Percentiles rank a stretch among this genome's conserved stretches.
Evolutionary conservation across 257 asterid genomes (phyloP).

Genomic region (Solanum dulcamara): DNA sequence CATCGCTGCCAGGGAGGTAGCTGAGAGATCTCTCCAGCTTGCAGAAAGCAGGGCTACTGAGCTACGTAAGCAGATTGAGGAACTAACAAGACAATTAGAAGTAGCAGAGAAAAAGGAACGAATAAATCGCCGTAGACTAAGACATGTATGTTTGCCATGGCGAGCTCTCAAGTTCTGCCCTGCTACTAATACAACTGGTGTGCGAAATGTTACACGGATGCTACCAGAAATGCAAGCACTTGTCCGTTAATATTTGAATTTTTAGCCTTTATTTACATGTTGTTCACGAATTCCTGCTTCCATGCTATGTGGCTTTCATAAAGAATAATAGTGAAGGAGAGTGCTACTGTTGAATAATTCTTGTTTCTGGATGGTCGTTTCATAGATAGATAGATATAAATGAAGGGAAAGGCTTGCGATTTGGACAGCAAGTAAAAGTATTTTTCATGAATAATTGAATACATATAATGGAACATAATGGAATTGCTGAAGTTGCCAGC

Average conservation of each 20-base stretch:
- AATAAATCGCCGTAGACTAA: not conserved
- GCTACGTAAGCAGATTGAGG: conserved; percentile 10
- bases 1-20: conserved; percentile 15
- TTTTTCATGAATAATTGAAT: not conserved
- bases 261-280: not conserved
- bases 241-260: not conserved
- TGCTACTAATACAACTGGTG: conserved; percentile 1
- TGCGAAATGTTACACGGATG: conserved; percentile 5
- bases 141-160: conserved; percentile 23
- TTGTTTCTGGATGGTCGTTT: not conserved
- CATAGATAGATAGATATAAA: not conserved
- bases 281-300: not conserved
- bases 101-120: conserved; percentile 10
- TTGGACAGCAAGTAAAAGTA: not conserved
- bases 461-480: not conserved
- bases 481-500: not conserved
- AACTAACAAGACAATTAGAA: conserved; percentile 15
- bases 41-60: conserved; percentile 15
- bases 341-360: not conserved
- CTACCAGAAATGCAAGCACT: conserved; percentile 25
- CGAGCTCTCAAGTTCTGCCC: conserved; percentile 6
- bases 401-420: not conserved
- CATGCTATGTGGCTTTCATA: not conserved
- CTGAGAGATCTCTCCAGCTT: conserved; percentile 22
- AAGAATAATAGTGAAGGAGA: not conserved